A percentile compares a stretch with the other conserved stretches of the same genome.
These are phyloP conservation scores for Chaetomium globosum DNA, from an alignment of 2,329 filamentous ascomycete species.

Conservation along the genomic window DNA sequence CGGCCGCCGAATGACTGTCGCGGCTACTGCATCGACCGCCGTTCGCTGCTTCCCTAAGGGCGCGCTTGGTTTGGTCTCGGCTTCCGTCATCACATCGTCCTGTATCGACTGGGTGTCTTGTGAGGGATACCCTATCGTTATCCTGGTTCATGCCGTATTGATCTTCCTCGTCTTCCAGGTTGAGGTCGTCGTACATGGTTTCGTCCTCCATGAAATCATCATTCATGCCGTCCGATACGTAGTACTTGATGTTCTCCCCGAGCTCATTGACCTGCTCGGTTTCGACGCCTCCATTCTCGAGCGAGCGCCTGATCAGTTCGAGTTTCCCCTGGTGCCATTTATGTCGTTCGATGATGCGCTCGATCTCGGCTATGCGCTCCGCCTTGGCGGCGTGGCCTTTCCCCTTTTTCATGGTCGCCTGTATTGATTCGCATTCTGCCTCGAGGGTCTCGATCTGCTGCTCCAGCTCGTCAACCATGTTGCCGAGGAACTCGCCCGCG, in stretches of 20 bases:
- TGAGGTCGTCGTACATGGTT: conserved; percentile 90
- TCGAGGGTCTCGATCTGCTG: conserved; percentile 91
- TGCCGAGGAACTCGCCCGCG: conserved; percentile 79
- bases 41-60: conserved; percentile 55
- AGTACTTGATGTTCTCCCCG: conserved; percentile 92
- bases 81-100: conserved; percentile 69
- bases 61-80: conserved; percentile 51
- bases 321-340: conserved; percentile 96
- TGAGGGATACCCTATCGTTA: conserved; percentile 85
- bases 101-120: conserved; percentile 92
- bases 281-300: conserved; percentile 92
- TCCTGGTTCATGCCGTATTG: conserved; percentile 79
- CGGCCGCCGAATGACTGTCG: conserved; percentile 65
- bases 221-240: conserved; percentile 86
- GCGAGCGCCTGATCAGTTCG: conserved; percentile 82
- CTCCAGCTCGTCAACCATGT: conserved; percentile 88
- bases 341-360: conserved; percentile 82
- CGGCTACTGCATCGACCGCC: conserved; percentile 59
- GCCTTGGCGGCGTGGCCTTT: conserved; percentile 84
- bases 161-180: conserved; percentile 89
- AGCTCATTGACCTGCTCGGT: conserved; percentile 83
- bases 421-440: conserved; percentile 83
- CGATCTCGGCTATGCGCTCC: conserved; percentile 84
- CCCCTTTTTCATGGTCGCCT: conserved; percentile 90
- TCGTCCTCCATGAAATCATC: conserved; percentile 94